Base-by-base conservation (phyloP, 1,284 basidiomycete genomes). In the Athelia psychrophila region DNA sequence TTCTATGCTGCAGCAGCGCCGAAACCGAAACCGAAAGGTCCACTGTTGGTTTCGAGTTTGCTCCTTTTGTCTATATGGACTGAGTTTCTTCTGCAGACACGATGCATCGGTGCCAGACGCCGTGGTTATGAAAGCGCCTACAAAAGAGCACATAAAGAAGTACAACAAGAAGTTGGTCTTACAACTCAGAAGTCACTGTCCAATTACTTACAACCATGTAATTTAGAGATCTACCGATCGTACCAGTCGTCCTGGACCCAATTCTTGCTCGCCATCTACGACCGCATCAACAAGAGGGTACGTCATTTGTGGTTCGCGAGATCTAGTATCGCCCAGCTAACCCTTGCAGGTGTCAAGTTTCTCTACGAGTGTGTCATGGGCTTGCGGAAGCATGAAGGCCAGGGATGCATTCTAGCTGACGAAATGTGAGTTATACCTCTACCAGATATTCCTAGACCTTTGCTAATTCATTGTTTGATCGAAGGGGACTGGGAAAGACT, bases 321-420 rank as follows among this genome's bases (percentile, higher is more conserved):
- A 33, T 38, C 19, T 22, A 24, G 23, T 49, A 10, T 48, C 45
- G 33, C 52, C 40, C 49, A 30, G 42, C 44, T 49, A 32, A 46
- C 53, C 24, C 16, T 23, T 24, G 25, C 51, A 88, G 88, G 90
- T 40, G 79, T 91, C 35, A 80, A 86, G 65, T 99, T 99, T 68
- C 77, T 99, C 76, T 99, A 99, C 66, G 93, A 96, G 66, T 92
- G 90, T 58, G 91, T 96, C 19, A 98, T 98, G 93, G 95, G 95
- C 8, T 77, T 98, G 67, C 81, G 91, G 27, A 90, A 87, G 60
- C 88, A 92, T 54, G 91, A 95, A 66, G 88, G 88, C 6, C 81
- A 93, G 59, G 97, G 97, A 1, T 96, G 93, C 61, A 98, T 99
- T 56, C 78, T 99, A 24, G 97, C 96, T 1, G 97, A 99, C 68